Evolutionary conservation across 73 alveolate genomes (phyloP), one percentile per base, ranked within the genome.

Genomic region (Urostyla sp.): DNA sequence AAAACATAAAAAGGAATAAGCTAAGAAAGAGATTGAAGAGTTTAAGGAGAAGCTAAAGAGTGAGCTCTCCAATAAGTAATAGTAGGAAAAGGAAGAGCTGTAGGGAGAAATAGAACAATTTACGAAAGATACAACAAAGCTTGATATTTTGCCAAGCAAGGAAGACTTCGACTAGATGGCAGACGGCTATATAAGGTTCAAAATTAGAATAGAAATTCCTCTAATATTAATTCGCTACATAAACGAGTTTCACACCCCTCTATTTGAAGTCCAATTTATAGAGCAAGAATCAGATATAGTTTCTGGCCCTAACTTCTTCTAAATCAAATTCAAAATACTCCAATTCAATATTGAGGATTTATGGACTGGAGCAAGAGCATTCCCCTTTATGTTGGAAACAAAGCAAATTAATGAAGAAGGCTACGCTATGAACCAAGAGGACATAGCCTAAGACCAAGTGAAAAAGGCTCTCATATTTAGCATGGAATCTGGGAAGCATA

Each of bases 151-250:
- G 18, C 57, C 37, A 1, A 66, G 27, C 46, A 8, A 13, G 5
- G 80, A 66, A 27, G 80, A 66, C 24, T 66, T 66, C 28, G 80
- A 66, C 28, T 40, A 66, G 48, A 66, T 66, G 80, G 66, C 34
- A 21, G 15, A 10, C n/a, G 80, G 80, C 23, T 66, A 66, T 45
- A 66, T 66, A 43, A 66, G 80, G 26, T 66, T 40, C 44, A 59
- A 34, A 10, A 11, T 59, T 31, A 34, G 3, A 15, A 3, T 59
- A 4, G 16, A 8, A 6, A 21, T 59, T 7, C 76, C 76, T 7
- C n/a, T 27, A 32, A 27, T 59, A 13, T 35, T 18, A 7, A 15
- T 59, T 2, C n/a, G 15, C 4, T 10, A 35, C 20, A 8, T 30
- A 11, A 59, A 59, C 37, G 76, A 59, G 31, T 59, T 59, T 34